Base-by-base conservation (phyloP, 441 rosid species). In the Melastoma candidum region DNA sequence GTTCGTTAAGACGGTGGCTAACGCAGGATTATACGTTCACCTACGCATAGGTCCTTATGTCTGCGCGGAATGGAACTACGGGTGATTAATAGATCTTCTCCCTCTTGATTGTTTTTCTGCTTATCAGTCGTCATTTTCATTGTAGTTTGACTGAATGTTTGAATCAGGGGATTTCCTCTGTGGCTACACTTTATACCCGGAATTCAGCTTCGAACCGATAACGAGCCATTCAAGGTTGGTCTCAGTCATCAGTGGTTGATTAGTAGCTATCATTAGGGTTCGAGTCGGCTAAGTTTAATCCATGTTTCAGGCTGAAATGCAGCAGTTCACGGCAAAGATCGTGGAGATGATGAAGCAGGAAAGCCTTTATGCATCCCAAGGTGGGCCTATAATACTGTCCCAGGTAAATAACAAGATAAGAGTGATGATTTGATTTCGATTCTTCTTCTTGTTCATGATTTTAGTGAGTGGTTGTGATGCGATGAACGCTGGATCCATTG, bases 11-110 rank as follows among this genome's bases (percentile, higher is more conserved):
- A 50, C 76, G n/a, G 87, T 67, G 29, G 87, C 76, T 4, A 63
- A 74, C 22, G 87, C 92, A 51, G 92, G 92, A 54, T 79, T 84
- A 7, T 75, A 73, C 58, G 92, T 63, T 67, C 85, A 81, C 75
- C 72, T 84, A 14, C 82, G 92, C 44, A 84, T 84, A 39, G 92
- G 92, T 53, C 92, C 92, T 22, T 84, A 84, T 29, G 87, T 71
- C 6, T 84, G 92, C 56, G 92, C 92, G 0, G 92, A 84, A 64
- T 84, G 92, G 92, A 84, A 84, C 61, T 81, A 71, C 46, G 92
- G 92, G 92, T 84, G 69, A 53, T 24, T 17, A 17, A 17, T 17
- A 17, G 22, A 17, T 17, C 22, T 17, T 17, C 22, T 17, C 22
- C 22, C 22, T 17, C 22, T 17, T 17, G 22, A 17, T 17, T 17